phyloP scores from a whole-genome alignment of 78 protist genomes.

The Dictyostelium discoideum region dicty_2.7 NC_007088.5:184501-185000 shows the following conservation, averaged over 20 bases:
- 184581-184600: constrained; percentile 69
- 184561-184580: constrained; percentile 47
- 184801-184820: constrained; percentile 38
- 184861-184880: background rate
- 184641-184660: constrained; percentile 52
- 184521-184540: constrained; percentile 52
- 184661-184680: constrained; percentile 70
- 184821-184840: constrained; percentile 87
- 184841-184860: background rate
- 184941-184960: constrained; percentile 85
- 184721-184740: constrained; percentile 79
- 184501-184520: background rate
- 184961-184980: constrained; percentile 84
- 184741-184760: constrained; percentile 65
- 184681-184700: constrained; percentile 82
- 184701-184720: constrained; percentile 58
- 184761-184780: constrained; percentile 89
- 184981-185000: constrained; percentile 71
- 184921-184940: constrained; percentile 75
- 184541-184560: constrained; percentile 54
- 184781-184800: constrained; percentile 94
- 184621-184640: constrained; percentile 79
- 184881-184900: background rate
- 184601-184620: constrained; percentile 8
- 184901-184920: background rate